A percentile compares a stretch with the other conserved stretches of the same genome.
Evolutionary conservation across 441 rosid species (phyloP).

Genomic region (Dalechampia spathulata): DNA sequence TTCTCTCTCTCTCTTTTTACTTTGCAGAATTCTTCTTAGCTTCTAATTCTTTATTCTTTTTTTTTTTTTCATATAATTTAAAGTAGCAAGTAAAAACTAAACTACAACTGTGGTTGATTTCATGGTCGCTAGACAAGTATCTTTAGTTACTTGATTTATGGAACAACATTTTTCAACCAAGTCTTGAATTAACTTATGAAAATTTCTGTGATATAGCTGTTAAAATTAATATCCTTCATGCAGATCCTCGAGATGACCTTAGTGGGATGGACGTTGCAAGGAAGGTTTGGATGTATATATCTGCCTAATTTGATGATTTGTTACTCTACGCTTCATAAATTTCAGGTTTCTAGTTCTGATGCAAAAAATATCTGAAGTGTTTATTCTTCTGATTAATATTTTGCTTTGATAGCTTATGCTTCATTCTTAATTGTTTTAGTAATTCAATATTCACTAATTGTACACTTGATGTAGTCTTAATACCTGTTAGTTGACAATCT

Average conservation of each 20-base stretch:
- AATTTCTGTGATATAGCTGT: constrained; percentile 7
- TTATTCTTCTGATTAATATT: background rate
- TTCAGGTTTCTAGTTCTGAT: constrained; percentile 4
- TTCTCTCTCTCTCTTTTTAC: background rate
- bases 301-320: background rate
- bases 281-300: constrained; percentile 48
- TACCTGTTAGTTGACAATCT: too few species aligned
- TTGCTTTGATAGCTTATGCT: background rate
- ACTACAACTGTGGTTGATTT: background rate
- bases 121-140: background rate
- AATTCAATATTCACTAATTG: background rate
- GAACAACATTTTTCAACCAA: too few species aligned
- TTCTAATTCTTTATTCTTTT: background rate
- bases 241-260: constrained; percentile 99
- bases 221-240: constrained; percentile 18
- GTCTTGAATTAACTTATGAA: too few species aligned
- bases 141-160: background rate
- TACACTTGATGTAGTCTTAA: background rate
- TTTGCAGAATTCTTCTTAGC: background rate
- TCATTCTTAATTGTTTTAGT: background rate
- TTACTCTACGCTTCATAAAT: background rate
- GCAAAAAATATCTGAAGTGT: constrained; percentile 4
- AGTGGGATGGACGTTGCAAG: constrained; percentile 96
- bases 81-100: background rate
- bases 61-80: too few species aligned